Base-by-base conservation (phyloP, 805 yeast genomes). In the Barnettozyma pratensis region DNA sequence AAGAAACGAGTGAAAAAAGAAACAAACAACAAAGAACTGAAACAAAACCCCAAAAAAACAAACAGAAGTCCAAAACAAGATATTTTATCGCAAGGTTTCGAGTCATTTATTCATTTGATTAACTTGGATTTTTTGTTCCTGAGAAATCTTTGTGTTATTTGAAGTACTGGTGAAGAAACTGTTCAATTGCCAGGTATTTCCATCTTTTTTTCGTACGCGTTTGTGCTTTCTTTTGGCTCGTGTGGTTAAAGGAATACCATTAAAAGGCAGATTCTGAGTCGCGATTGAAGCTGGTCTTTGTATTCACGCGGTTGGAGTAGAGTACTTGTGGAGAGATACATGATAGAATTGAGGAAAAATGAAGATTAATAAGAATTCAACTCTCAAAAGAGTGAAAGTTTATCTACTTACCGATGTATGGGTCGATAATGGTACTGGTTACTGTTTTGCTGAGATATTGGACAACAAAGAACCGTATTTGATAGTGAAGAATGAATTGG, bases 361-460 rank as follows among this genome's bases (percentile, higher is more conserved):
- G 39, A 42, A 39, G 38, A 31, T 25, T 10, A 37, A 31, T 14
- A 49, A 45, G 40, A 41, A 50, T 11, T 54, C 57, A 8, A 54
- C 72, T 29, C 87, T 90, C 10, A 79, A 90, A 61, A 72, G 97
- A 54, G 99, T 92, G 44, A 92, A 91, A 62, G 92, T 94, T n/a
- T 94, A 92, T 62, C 74, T 87, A 12, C 71, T 94, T 32, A 82
- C 80, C 37, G 85, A 86, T 30, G 91, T 80, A 57, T 92, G 99
- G 99, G 72, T 80, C 37, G 98, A 92, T 61, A 79, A 85, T 42
- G 98, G 97, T 19, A 90, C 97, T 0, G 98, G 99, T 0, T 85
- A 79, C 62, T 89, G 96, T 60, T 75, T 77, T 44, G 97, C 97
- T 7, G 83, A 81, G 54, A 57, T 83, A 11, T 46, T 51, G 4